Conservation (phyloP, 2,329 filamentous ascomycete species). For the Intubia oerlemansii region DNA sequence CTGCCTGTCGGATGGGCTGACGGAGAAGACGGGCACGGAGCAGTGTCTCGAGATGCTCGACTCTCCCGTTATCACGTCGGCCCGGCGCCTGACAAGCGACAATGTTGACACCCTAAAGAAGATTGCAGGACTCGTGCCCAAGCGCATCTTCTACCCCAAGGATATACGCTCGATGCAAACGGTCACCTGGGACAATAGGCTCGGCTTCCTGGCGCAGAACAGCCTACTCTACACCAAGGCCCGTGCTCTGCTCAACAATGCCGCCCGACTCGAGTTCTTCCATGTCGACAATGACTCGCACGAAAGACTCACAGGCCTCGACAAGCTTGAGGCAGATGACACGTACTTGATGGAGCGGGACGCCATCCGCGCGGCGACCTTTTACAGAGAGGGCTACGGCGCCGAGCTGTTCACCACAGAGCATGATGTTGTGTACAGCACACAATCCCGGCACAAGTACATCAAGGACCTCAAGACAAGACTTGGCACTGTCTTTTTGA, state of each 20-base stretch:
- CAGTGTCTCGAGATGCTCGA: conserved; percentile 24
- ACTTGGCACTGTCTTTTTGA: no score
- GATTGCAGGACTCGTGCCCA: conserved; percentile 21
- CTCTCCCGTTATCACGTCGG: conserved; percentile 27
- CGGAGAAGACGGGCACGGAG: conserved; percentile 29
- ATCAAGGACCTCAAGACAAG: no score
- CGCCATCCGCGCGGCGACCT: conserved; percentile 1
- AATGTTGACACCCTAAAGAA: conserved; percentile 15
- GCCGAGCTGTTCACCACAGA: not conserved
- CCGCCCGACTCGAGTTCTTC: not conserved
- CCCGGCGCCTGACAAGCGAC: conserved; percentile 16
- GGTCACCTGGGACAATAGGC: conserved; percentile 17
- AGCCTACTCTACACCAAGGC: conserved; percentile 17
- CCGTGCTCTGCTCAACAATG: conserved; percentile 13
- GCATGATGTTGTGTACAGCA: not conserved
- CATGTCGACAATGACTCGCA: not conserved
- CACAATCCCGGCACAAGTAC: no score
- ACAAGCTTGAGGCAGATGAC: not conserved
- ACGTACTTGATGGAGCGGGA: conserved; percentile 5
- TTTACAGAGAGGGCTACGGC: not conserved
- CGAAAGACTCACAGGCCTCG: not conserved
- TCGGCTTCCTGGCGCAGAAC: conserved; percentile 24
- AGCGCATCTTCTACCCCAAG: conserved; percentile 21
- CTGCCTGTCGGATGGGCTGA: conserved; percentile 27
- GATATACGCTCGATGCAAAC: conserved; percentile 23